These are phyloP conservation scores for Chaetomium sp. DNA, from an alignment of 2,329 filamentous ascomycete genomes.

Conservation along the genomic window DNA sequence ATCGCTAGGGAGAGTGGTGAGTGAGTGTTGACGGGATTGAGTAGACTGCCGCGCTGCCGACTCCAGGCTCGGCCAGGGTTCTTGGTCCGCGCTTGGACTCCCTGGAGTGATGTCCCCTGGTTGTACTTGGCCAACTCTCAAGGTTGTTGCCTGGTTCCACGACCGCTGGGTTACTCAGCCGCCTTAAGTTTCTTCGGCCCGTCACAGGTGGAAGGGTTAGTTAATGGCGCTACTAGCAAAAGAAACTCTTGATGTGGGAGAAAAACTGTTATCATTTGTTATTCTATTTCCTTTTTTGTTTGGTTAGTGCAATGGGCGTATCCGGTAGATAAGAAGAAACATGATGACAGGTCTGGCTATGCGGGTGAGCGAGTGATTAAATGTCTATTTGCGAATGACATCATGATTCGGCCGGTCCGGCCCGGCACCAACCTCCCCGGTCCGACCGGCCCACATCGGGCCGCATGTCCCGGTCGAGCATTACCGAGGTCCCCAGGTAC, in stretches of 20 bases:
- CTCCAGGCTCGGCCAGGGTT: background rate
- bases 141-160: too few relatives aligned
- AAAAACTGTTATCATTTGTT: too few relatives aligned
- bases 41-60: background rate
- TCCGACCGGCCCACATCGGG: too few relatives aligned
- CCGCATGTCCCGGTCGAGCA: background rate
- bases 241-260: too few relatives aligned
- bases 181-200: too few relatives aligned
- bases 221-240: too few relatives aligned
- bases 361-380: background rate
- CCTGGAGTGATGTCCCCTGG: background rate
- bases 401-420: background rate
- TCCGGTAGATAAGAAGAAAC: background rate
- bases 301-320: background rate
- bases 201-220: too few relatives aligned
- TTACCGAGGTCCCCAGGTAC: too few relatives aligned
- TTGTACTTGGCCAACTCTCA: background rate
- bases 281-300: background rate
- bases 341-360: background rate
- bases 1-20: too few relatives aligned
- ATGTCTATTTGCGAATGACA: background rate
- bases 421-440: background rate
- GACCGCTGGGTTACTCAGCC: too few relatives aligned
- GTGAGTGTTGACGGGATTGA: background rate
- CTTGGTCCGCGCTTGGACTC: background rate